Evolutionary conservation across 2,329 filamentous ascomycete genomes (phyloP), one percentile per base, ranked within the genome.

Genomic region (Plenodomus lindquistii): DNA sequence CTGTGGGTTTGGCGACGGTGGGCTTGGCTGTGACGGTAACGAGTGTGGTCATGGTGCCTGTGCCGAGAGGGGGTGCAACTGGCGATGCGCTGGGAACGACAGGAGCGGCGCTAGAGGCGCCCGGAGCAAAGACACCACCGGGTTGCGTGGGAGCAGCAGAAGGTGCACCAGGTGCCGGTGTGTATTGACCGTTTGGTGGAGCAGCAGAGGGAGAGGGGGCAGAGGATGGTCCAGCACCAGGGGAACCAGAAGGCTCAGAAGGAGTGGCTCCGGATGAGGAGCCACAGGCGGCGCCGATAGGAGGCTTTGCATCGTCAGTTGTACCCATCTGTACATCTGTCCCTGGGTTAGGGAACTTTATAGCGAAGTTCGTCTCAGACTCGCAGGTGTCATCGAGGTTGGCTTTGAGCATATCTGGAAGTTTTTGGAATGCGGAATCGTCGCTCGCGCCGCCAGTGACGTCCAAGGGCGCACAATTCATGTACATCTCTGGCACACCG

Each of bases 391-490:
- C 77, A n/a, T 34, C 62, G 50, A 91, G 75, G 74, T 94, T 94
- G 57, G 87, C 85, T 1, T 85, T 77, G 36, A 91, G 83, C 82
- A 94, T 86, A 45, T 86, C 77, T 0, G 90, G 90, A 35, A 95
- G 85, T 0, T 75, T 73, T 31, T 83, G 66, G 53, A 86, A 81
- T 54, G 80, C 81, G 2, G 77, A 69, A 42, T 83, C 63, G 37
- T 84, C 81, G 44, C 71, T 70, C 1, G 75, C 72, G 29, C 77
- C 76, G 1, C 74, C 77, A 11, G 83, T 83, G 17, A 97, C 79
- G 0, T 78, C 81, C 45, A 95, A 75, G 0, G 89, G 84, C 0
- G 87, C 90, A 60, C 93, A 97, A 81, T 96, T 95, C 91, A 96
- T 96, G 81, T 62, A 63, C 79, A 96, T 87, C 70, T 97, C 93